A percentile compares a stretch with the other conserved stretches of the same genome.
These are phyloP conservation scores for Castanea crenata DNA, from an alignment of 306 rosid genomes.

Conservation along the genomic window DNA sequence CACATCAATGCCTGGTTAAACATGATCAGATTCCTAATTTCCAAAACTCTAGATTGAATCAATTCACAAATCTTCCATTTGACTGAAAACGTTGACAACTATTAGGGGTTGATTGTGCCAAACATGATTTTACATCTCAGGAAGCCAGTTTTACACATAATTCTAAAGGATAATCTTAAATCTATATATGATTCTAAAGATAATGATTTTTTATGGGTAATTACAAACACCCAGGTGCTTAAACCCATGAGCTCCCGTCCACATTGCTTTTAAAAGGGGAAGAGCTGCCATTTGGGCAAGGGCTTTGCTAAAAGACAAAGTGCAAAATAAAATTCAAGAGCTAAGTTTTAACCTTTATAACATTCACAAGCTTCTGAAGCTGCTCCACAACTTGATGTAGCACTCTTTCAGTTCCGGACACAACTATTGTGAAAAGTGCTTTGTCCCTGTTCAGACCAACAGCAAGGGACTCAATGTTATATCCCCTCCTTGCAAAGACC, in stretches of 20 bases:
- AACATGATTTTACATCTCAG: neutral
- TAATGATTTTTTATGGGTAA: too few species aligned
- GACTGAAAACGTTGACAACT: neutral
- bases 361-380: conserved; percentile 78
- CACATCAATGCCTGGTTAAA: too few species aligned
- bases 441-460: conserved; percentile 76
- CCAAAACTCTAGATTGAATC: too few species aligned
- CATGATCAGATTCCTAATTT: too few species aligned
- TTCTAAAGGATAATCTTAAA: neutral
- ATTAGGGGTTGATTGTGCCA: neutral
- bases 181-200: neutral
- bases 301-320: neutral
- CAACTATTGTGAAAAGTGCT: conserved; percentile 79
- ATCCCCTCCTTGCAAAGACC: conserved; percentile 79
- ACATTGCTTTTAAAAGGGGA: too few species aligned
- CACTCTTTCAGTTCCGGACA: conserved; percentile 60
- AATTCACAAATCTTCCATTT: too few species aligned
- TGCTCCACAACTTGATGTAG: conserved; percentile 72
- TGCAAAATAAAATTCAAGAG: neutral
- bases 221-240: too few species aligned
- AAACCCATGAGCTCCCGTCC: too few species aligned
- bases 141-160: neutral
- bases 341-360: conserved; percentile 42
- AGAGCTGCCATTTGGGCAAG: too few species aligned
- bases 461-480: conserved; percentile 77